These are phyloP conservation scores for Diaporthe citrichinensis DNA, from an alignment of 2,329 filamentous ascomycete species.

Conservation along the genomic window DNA sequence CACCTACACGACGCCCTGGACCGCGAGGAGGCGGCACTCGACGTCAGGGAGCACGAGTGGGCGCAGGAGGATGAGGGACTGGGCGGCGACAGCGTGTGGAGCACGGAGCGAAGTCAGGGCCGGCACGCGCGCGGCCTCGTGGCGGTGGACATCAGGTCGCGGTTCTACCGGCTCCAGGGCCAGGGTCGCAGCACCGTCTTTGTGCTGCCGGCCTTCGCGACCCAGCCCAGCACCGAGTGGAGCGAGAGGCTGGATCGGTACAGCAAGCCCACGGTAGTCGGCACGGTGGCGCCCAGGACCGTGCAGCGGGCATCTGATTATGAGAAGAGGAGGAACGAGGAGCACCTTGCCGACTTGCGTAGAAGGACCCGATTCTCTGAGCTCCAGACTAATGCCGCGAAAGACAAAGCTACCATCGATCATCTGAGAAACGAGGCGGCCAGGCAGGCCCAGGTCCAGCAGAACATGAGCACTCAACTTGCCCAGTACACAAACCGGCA, in stretches of 20 bases:
- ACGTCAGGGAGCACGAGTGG: conserved; percentile 52
- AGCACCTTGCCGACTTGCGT: conserved; percentile 26
- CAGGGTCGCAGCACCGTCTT: conserved; percentile 64
- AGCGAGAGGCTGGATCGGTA: conserved; percentile 60
- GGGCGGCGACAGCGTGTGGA: conserved; percentile 56
- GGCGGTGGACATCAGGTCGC: conserved; percentile 62
- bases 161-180: conserved; percentile 66
- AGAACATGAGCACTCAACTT: neutral
- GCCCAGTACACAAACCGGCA: neutral
- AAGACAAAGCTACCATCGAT: neutral
- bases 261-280: conserved; percentile 56
- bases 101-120: conserved; percentile 47
- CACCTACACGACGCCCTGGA: conserved; percentile 64
- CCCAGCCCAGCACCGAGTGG: conserved; percentile 60
- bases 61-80: conserved; percentile 51
- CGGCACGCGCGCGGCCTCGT: conserved; percentile 61
- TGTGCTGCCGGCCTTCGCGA: conserved; percentile 64
- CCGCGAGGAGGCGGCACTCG: conserved; percentile 57
- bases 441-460: conserved; percentile 19
- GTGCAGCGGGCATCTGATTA: conserved; percentile 53
- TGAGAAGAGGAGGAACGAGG: conserved; percentile 47
- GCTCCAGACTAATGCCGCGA: conserved; percentile 28
- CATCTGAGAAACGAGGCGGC: conserved; percentile 7
- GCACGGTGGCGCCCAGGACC: conserved; percentile 46
- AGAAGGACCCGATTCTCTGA: conserved; percentile 4